Evolutionary conservation across 2,329 filamentous ascomycete species (phyloP).

Genomic region (Fusarium ramigenum): DNA sequence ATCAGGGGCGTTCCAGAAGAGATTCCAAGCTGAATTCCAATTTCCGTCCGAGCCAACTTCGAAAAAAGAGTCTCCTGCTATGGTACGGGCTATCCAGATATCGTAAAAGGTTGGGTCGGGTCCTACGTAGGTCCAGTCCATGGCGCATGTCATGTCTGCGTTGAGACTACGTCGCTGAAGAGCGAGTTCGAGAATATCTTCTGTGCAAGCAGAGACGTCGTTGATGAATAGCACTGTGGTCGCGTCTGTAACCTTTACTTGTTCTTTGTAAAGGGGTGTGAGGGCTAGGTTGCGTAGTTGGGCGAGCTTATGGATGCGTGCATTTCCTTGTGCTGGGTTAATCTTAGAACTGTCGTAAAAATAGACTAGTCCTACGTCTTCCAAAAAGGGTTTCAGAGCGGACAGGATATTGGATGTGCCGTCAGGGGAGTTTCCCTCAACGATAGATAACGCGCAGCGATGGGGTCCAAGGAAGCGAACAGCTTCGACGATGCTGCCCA

Average conservation of each 20-base stretch:
- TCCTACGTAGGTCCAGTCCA: constrained; percentile 65
- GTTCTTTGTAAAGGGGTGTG: constrained; percentile 52
- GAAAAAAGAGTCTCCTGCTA: constrained; percentile 66
- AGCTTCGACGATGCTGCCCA: constrained; percentile 61
- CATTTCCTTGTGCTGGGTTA: constrained; percentile 51
- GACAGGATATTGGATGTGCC: constrained; percentile 62
- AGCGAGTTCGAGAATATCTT: constrained; percentile 66
- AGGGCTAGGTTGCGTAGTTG: constrained; percentile 63
- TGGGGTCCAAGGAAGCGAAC: constrained; percentile 60
- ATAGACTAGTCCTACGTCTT: constrained; percentile 52
- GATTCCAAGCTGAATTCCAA: constrained; percentile 59
- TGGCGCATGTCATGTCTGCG: constrained; percentile 66
- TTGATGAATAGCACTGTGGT: constrained; percentile 63
- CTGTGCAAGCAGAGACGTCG: constrained; percentile 61
- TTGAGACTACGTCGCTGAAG: constrained; percentile 56
- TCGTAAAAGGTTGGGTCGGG: constrained; percentile 63
- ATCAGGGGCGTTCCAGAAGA: constrained; percentile 59
- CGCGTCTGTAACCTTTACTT: constrained; percentile 42
- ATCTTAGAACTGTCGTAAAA: constrained; percentile 54
- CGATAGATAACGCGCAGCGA: constrained; percentile 62
- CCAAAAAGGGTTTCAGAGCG: constrained; percentile 52
- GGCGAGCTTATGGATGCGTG: constrained; percentile 59
- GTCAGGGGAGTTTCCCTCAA: constrained; percentile 65
- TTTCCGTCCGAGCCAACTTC: constrained; percentile 59
- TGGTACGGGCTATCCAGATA: constrained; percentile 62